phyloP scores from a whole-genome alignment of 768 basidiomycete genomes.

The Tricholoma hemisulphureum region DNA sequence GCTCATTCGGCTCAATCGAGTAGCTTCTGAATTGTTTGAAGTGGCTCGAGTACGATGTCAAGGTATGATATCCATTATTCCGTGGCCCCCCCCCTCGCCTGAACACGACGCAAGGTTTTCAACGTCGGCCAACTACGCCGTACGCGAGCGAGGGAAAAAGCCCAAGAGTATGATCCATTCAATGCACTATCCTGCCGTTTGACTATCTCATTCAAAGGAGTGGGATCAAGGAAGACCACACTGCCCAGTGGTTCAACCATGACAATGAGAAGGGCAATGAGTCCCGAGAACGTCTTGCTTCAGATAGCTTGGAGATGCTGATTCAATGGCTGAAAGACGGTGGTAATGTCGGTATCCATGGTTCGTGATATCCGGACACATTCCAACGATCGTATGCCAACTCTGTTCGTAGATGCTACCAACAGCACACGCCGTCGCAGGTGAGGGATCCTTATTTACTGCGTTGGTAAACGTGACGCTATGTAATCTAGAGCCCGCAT shows the following conservation, averaged over 20 bases:
- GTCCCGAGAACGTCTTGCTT: slow-evolving; percentile 78
- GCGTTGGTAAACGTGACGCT: not conserved
- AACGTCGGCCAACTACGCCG: slow-evolving; percentile 95
- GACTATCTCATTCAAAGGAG: slow-evolving; percentile 42
- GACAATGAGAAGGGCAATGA: slow-evolving; percentile 75
- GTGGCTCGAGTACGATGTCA: slow-evolving; percentile 99
- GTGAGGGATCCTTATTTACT: slow-evolving; percentile 33
- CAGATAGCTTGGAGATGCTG: slow-evolving; percentile 91
- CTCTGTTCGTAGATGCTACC: slow-evolving; percentile 72
- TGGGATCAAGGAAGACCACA: slow-evolving; percentile 89
- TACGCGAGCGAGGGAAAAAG: slow-evolving; percentile 77
- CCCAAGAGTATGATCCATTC: slow-evolving; percentile 54
- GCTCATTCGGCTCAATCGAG: slow-evolving; percentile 2
- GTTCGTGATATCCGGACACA: slow-evolving; percentile 37
- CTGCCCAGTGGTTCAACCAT: slow-evolving; percentile 86
- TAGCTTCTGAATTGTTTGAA: slow-evolving; percentile 31
- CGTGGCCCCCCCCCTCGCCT: not conserved
- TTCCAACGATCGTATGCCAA: not conserved
- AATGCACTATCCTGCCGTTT: not conserved
- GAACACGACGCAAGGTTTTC: slow-evolving; percentile 67
- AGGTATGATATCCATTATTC: slow-evolving; percentile 43
- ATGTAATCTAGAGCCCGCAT: slow-evolving; percentile 65
- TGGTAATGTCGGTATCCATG: slow-evolving; percentile 97
- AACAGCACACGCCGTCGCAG: slow-evolving; percentile 82
- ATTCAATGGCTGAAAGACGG: slow-evolving; percentile 94